Evolutionary conservation across 768 basidiomycete species (phyloP).

Genomic region (Leucosporidium scottii): DNA sequence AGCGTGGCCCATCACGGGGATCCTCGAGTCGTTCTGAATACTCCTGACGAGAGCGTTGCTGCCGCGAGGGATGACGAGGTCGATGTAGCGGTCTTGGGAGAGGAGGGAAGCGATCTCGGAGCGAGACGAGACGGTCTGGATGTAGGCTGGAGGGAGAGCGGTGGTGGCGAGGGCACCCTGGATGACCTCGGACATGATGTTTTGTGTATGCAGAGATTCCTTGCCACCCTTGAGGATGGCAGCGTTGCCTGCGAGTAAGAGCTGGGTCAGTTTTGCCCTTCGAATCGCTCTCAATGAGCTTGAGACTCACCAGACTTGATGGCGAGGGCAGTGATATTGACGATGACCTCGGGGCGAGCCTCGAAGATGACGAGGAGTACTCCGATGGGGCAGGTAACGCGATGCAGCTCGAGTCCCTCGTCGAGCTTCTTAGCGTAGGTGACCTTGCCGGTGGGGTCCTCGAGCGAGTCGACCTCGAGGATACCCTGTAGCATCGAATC

Average conservation of each 20-base stretch:
- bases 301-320: slow-evolving; percentile 77
- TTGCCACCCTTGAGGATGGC: slow-evolving; percentile 97
- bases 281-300: not conserved
- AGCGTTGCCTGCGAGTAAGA: slow-evolving; percentile 64
- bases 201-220: slow-evolving; percentile 76
- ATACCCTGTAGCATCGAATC: slow-evolving; percentile 88
- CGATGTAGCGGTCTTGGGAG: slow-evolving; percentile 81
- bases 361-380: slow-evolving; percentile 95
- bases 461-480: slow-evolving; percentile 71
- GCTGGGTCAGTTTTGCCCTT: slow-evolving; percentile 5
- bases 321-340: slow-evolving; percentile 91
- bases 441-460: slow-evolving; percentile 77
- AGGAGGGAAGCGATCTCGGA: slow-evolving; percentile 84
- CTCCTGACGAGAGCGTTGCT: slow-evolving; percentile 80
- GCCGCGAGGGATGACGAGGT: slow-evolving; percentile 92
- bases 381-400: slow-evolving; percentile 93
- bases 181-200: slow-evolving; percentile 70
- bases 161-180: slow-evolving; percentile 67
- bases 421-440: slow-evolving; percentile 86
- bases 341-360: slow-evolving; percentile 92
- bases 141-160: slow-evolving; percentile 65
- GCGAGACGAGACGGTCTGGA: slow-evolving; percentile 86
- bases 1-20: slow-evolving; percentile 98
- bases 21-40: slow-evolving; percentile 83
- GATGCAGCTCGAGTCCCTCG: slow-evolving; percentile 76